Base-by-base conservation (phyloP, 2,329 filamentous ascomycete genomes). In the Exophiala lecanii-corni region DNA sequence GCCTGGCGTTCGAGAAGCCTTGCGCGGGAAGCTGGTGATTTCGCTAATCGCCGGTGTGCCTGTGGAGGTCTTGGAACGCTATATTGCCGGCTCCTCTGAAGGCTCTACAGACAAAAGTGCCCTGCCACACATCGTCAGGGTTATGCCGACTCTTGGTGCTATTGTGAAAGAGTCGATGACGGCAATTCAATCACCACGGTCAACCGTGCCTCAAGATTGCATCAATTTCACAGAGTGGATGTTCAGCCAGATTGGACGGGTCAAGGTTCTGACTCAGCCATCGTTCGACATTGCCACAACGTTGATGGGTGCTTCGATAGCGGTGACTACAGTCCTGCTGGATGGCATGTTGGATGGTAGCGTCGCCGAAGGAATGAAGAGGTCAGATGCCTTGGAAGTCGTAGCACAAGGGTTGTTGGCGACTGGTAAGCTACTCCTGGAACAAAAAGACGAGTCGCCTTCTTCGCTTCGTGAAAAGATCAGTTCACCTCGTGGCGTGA, bases 261-360 rank as follows among this genome's bases (percentile, higher is more conserved):
- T 75, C 2, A 68, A 73, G 3, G 66, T 69, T 16, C 65, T 82
- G 1, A 70, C 74, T 1, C 64, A 75, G 0, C 59, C 63, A 1
- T 62, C 68, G 32, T 78, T 81, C 73, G 75, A 80, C 55, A 75
- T 69, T 2, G 66, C 66, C 30, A 81, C 77, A 1, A 75, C 76
- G 1, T 66, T 81, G 2, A 79, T 74, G 3, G 41, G 34, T 5
- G 33, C 36, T 10, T 32, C 43, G 17, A 20, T 26, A 48, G 44
- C 45, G 9, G 18, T 49, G 18, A 21, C 38, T 3, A 26, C 39
- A 13, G 25, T 76, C 10, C 61, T 75, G 15, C 57, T 73, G 3
- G 73, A 76, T 51, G 70, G 69, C 1, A 59, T 74, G 34, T 68
- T 71, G 1, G 72, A 75, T 48, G 73, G 71, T 3, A 72, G 64